Base-by-base conservation (phyloP, 2,329 filamentous ascomycete species). In the Fusarium pseudonygamai region DNA sequence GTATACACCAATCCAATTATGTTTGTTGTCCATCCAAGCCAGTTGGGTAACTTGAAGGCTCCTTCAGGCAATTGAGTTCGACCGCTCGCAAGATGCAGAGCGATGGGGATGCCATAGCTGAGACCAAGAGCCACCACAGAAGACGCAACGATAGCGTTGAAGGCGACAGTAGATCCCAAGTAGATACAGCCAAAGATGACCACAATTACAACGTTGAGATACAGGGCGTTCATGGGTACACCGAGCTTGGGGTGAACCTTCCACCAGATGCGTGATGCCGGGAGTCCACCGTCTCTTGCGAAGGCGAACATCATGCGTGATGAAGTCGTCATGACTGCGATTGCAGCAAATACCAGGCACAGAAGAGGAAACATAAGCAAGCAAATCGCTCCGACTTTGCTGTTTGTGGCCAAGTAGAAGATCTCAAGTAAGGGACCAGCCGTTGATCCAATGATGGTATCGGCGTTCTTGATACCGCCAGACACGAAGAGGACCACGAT, bases 51-150 rank as follows among this genome's bases (percentile, higher is more conserved):
- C 28, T 78, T 78, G 70, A 84, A 85, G 0, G 78, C 78, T 13
- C 80, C 64, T 8, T 88, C 85, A 0, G 92, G 92, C 12, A 94
- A 82, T 82, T 90, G 90, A 39, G 84, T 88, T 9, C 92, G 86
- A 20, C 92, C 90, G 8, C 89, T 88, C 8, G 92, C 79, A 61
- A 90, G 87, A 76, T 94, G 93, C 73, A 95, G 90, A 1, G 88
- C 85, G 52, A 93, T 89, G 0, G 93, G 93, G 43, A 95, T 93
- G 11, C 88, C 93, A 74, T 95, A 95, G 6, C 91, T 92, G 10
- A 95, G 83, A 12, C 91, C 90, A 0, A 95, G 85, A 3, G 92
- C 89, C 13, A 94, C 92, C 1, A 95, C 92, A 0, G 91, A 92
- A 0, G 92, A 89, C 0, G 91, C 90, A 3, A 92, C 87, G 74